Conservation (phyloP, 176 grass and related monocot genomes). For the Phyllostachys edulis region DNA sequence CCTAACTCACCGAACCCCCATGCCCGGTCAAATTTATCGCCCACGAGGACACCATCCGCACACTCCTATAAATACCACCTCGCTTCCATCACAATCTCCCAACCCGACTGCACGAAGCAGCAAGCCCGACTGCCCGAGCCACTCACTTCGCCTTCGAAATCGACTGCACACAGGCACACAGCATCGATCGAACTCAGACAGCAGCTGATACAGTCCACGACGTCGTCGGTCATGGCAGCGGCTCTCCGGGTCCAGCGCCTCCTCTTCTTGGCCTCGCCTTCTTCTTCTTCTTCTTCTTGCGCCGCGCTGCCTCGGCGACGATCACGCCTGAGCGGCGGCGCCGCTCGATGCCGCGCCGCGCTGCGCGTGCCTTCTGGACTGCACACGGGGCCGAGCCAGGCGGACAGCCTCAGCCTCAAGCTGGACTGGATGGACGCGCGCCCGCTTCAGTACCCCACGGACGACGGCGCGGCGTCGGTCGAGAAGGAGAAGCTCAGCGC, state of each 20-base stretch:
- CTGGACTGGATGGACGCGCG: too few relatives aligned
- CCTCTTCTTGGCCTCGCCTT: not conserved
- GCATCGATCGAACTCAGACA: not conserved
- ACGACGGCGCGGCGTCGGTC: not conserved
- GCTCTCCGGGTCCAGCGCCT: not conserved
- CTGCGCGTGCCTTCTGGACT: too few relatives aligned
- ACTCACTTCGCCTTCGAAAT: not conserved
- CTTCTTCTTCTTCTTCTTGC: not conserved
- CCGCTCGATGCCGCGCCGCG: not conserved
- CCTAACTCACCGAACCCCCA: not conserved
- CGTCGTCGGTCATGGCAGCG: not conserved
- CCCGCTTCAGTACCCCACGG: too few relatives aligned
- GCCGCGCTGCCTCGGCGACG: not conserved
- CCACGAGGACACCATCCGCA: not conserved
- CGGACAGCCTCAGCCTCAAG: too few relatives aligned
- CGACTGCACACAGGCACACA: not conserved
- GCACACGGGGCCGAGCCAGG: too few relatives aligned
- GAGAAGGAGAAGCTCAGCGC: slow-evolving; percentile 39
- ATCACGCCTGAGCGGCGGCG: not conserved
- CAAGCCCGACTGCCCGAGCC: not conserved
- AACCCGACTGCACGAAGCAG: not conserved
- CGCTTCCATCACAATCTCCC: not conserved
- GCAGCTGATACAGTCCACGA: too few relatives aligned
- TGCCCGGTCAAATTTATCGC: not conserved
- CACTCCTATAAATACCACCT: not conserved